phyloP scores from a whole-genome alignment of 257 asterid species.

The Solanum ossicruentum region DNA sequence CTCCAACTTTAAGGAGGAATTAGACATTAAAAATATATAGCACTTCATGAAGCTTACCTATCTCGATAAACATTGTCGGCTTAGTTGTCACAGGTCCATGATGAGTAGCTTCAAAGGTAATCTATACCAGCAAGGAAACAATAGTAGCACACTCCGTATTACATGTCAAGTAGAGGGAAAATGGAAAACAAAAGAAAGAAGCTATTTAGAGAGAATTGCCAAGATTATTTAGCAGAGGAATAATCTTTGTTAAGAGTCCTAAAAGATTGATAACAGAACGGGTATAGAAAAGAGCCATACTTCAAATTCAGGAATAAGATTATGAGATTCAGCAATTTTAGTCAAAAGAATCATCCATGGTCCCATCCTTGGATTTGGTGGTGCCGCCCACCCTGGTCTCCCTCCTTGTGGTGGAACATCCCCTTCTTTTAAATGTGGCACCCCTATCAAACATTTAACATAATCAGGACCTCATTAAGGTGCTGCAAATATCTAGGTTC shows the following conservation, averaged over 20 bases:
- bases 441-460: constrained; percentile 33
- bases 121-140: constrained; percentile 29
- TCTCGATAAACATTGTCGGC: constrained; percentile 87
- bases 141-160: neutral
- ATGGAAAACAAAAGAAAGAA: neutral
- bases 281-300: constrained; percentile 13
- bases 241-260: neutral
- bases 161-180: neutral
- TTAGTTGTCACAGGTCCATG: constrained; percentile 86
- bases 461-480: neutral
- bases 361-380: constrained; percentile 85
- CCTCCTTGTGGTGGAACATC: constrained; percentile 88
- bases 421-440: constrained; percentile 83
- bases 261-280: neutral
- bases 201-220: neutral
- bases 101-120: constrained; percentile 88
- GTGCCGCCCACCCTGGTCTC: constrained; percentile 87
- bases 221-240: neutral
- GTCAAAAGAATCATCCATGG: constrained; percentile 72
- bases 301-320: constrained; percentile 88
- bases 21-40: neutral
- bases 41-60: constrained; percentile 30
- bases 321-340: constrained; percentile 67
- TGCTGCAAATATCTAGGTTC: neutral
- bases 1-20: neutral